A percentile compares a stretch with the other conserved stretches of the same genome.
Conservation (phyloP, 192 early-diverging fungal species). For the Dissophora globulifera region DNA sequence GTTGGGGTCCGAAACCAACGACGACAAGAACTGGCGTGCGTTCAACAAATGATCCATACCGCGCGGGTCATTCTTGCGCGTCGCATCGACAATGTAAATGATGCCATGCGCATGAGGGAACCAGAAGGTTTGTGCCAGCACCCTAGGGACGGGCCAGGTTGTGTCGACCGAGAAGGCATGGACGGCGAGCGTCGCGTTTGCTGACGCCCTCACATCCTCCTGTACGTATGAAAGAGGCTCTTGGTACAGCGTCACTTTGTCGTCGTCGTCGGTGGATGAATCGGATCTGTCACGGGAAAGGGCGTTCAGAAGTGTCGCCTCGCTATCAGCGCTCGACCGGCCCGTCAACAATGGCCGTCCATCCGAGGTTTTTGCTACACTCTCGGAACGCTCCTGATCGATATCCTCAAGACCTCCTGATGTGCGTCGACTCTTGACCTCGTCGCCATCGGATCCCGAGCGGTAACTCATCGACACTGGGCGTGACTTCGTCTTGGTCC, state of each 20-base stretch:
- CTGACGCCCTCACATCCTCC: background rate
- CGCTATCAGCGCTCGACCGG: constrained; percentile 17
- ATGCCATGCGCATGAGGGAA: constrained; percentile 47
- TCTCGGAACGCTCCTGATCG: background rate
- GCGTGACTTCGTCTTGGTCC: constrained; percentile 2
- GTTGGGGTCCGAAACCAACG: constrained; percentile 23
- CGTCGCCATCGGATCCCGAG: background rate
- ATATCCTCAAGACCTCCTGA: constrained; percentile 15
- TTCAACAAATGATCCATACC: constrained; percentile 42
- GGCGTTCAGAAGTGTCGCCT: constrained; percentile 4
- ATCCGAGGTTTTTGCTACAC: background rate
- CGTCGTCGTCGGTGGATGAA: background rate
- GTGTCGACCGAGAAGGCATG: constrained; percentile 49
- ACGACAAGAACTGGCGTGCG: constrained; percentile 41
- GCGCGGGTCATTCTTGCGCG: constrained; percentile 48
- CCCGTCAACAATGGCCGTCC: background rate
- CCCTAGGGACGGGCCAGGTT: constrained; percentile 40
- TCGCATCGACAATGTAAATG: constrained; percentile 48
- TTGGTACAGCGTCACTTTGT: background rate
- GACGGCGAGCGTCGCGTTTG: constrained; percentile 35
- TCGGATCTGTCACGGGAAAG: background rate
- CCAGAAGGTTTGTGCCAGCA: constrained; percentile 42
- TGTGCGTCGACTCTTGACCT: constrained; percentile 4
- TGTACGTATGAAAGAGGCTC: background rate
- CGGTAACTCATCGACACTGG: background rate